Evolutionary conservation across 148 eudicot species (phyloP).

Genomic region (Camellia lanceoleosa): DNA sequence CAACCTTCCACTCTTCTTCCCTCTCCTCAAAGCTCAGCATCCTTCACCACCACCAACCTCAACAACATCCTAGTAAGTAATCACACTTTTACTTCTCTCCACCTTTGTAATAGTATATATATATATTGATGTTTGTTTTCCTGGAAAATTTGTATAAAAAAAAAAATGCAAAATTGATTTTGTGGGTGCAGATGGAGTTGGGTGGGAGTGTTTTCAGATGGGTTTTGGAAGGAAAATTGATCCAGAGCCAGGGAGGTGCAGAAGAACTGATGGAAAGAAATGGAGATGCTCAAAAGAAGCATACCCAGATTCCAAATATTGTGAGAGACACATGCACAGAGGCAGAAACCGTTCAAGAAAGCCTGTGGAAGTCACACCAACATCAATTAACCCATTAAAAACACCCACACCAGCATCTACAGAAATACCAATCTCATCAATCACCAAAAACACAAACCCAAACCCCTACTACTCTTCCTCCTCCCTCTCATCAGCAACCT

Average conservation of each 20-base stretch:
- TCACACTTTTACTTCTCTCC: no score
- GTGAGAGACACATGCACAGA: conserved; percentile 98
- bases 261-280: conserved; percentile 96
- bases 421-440: no score
- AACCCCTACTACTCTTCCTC: conserved; percentile 25
- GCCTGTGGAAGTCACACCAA: conserved; percentile 80
- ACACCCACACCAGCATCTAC: conserved; percentile 26
- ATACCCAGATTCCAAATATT: conserved; percentile 91
- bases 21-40: conserved; percentile 53
- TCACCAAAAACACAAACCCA: conserved; percentile 1
- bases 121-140: not conserved
- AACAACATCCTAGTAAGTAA: conserved; percentile 36
- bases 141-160: not conserved
- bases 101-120: not conserved
- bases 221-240: conserved; percentile 88
- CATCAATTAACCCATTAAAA: conserved; percentile 18
- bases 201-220: conserved; percentile 89
- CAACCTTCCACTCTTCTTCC: conserved; percentile 66
- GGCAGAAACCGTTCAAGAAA: conserved; percentile 99
- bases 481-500: conserved; percentile 20
- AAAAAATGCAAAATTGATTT: not conserved
- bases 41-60: conserved; percentile 68
- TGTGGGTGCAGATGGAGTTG: conserved; percentile 39
- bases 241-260: conserved; percentile 98
- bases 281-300: conserved; percentile 99